Evolutionary conservation across 2,329 filamentous ascomycete genomes (phyloP).

Genomic region (Mycogone perniciosa): DNA sequence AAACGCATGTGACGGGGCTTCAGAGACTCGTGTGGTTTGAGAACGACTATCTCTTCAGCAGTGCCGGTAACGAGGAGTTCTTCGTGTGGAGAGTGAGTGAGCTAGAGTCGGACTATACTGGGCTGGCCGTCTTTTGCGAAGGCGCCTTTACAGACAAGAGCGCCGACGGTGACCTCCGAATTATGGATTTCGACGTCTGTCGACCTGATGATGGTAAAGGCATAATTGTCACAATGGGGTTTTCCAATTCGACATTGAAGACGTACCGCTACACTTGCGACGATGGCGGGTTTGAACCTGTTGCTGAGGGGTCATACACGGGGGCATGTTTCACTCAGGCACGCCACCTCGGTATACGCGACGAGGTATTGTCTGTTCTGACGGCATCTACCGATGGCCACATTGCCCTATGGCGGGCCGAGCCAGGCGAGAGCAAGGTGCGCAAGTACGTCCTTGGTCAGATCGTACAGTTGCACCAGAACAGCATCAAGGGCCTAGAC

Average conservation of each 20-base stretch:
- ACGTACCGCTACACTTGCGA: constrained; percentile 44
- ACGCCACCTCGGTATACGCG: constrained; percentile 32
- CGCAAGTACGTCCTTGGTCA: constrained; percentile 23
- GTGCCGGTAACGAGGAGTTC: constrained; percentile 82
- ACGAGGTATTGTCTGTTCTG: constrained; percentile 38
- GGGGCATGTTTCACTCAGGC: constrained; percentile 70
- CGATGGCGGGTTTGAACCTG: constrained; percentile 37
- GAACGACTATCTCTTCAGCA: constrained; percentile 71
- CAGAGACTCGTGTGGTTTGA: constrained; percentile 74
- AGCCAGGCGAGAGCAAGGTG: constrained; percentile 4
- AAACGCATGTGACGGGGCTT: constrained; percentile 75
- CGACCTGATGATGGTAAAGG: constrained; percentile 16
- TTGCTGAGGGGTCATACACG: constrained; percentile 56
- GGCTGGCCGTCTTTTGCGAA: constrained; percentile 52
- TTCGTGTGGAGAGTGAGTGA: constrained; percentile 68
- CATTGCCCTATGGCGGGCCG: constrained; percentile 36
- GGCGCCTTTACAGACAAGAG: constrained; percentile 46
- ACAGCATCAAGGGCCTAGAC: constrained; percentile 64
- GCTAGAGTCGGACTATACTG: constrained; percentile 43
- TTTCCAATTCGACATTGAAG: constrained; percentile 78
- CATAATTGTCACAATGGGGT: constrained; percentile 62
- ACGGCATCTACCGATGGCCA: constrained; percentile 80
- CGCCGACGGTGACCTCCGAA: constrained; percentile 61
- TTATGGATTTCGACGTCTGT: constrained; percentile 68
- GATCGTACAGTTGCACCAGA: constrained; percentile 63